Percentiles rank a stretch among this genome's conserved stretches.
These are phyloP conservation scores for Murraya paniculata DNA, from an alignment of 345 rosid species.

Conservation along the genomic window DNA sequence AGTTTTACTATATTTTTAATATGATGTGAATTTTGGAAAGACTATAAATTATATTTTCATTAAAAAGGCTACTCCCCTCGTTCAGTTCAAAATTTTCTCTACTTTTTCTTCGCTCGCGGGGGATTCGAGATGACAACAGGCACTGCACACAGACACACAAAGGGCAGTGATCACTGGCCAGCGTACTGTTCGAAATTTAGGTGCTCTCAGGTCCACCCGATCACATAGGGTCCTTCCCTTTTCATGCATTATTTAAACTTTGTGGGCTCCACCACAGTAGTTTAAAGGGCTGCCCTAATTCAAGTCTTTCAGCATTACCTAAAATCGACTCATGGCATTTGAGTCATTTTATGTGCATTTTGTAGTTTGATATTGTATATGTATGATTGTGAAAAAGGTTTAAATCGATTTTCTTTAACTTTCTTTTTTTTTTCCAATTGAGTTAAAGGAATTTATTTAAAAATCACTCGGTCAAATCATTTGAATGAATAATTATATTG, in stretches of 20 bases:
- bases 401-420: too few relatives aligned
- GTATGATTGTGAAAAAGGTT: too few relatives aligned
- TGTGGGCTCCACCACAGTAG: not conserved
- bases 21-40: conserved; percentile 10
- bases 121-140: conserved; percentile 39
- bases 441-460: too few relatives aligned
- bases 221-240: conserved; percentile 23
- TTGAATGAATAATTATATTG: too few relatives aligned
- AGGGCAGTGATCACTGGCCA: conserved; percentile 12
- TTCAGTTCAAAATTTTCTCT: conserved; percentile 21
- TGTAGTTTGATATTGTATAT: too few relatives aligned
- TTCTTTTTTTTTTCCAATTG: too few relatives aligned
- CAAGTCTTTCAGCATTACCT: too few relatives aligned
- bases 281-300: too few relatives aligned
- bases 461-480: too few relatives aligned
- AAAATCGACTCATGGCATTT: too few relatives aligned
- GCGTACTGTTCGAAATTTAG: conserved; percentile 27
- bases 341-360: too few relatives aligned
- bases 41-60: conserved; percentile 17
- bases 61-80: conserved; percentile 35
- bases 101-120: conserved; percentile 41
- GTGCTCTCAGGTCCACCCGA: conserved; percentile 22
- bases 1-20: not conserved
- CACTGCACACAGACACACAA: conserved; percentile 17
- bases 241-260: conserved; percentile 7